Base-by-base conservation (phyloP, 441 rosid species). In the Dalechampia spathulata region DNA sequence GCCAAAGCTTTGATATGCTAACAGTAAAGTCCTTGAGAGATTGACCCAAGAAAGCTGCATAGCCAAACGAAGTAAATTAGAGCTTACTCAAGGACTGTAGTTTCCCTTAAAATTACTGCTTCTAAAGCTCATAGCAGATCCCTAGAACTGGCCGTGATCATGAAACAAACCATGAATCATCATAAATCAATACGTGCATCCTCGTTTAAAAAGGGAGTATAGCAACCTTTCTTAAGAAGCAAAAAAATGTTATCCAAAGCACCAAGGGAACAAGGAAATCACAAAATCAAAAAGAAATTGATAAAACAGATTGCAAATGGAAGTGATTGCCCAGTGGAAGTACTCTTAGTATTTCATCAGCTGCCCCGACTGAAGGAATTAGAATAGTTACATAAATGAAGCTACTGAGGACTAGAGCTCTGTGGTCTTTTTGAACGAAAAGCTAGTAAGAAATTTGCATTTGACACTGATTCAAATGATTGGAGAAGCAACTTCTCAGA, bases 1-100 rank as follows among this genome's bases (percentile, higher is more conserved):
- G 6, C 96, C 97, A 19, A 90, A 74, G 78, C 96, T 90, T 66
- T 90, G 96, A 73, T 87, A 90, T 22, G 97, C 91, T 68, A 90
- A 72, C 26, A 90, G 22, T 58, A 90, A 65, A 75, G 72, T 85
- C 70, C 76, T 70, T 8, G 82, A 77, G 51, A 85, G 75, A 55
- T 60, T 77, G 43, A 59, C 70, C 93, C 91, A 83, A 19, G 83
- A 79, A 63, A 81, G 72, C 95, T 90, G 82, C 76, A 79, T 63
- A 58, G 48, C 51, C 70, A 42, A 41, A 57, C 16, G 53, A 64
- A 44, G 14, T 11, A 45, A 67, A 39, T 32, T 30, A 28, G 52
- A 61, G 34, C 27, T 28, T 13, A 30, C 39, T 16, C 19, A 14
- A 22, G 48, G n/a, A n/a, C n/a, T n/a, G n/a, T n/a, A n/a, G n/a